Evolutionary conservation across 75 land plant genomes (phyloP).

Genomic region (Cunninghamia lanceolata): DNA sequence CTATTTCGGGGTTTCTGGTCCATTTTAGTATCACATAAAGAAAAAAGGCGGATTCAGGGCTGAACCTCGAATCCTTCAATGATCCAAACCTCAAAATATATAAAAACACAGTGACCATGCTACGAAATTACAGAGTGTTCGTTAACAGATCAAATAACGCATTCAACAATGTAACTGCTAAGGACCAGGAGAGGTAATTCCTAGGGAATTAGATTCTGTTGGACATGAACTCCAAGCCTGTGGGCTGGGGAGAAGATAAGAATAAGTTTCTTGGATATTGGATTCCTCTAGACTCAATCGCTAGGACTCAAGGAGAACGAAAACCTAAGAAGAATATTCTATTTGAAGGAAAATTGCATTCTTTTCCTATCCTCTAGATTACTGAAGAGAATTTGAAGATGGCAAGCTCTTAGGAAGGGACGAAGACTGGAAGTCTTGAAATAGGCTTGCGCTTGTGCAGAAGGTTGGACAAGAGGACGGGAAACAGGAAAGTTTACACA

Average conservation of each 20-base stretch:
- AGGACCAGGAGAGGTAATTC: no score
- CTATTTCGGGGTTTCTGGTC: no score
- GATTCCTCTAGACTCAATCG: neutral
- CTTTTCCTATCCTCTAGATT: no score
- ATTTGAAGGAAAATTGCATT: neutral
- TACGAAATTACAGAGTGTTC: no score
- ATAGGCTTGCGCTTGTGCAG: neutral
- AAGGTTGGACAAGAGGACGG: neutral
- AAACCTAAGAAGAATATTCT: neutral
- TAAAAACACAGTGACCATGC: no score
- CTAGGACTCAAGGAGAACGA: neutral
- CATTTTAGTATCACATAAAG: no score
- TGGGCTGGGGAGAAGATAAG: neutral
- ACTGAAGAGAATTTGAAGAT: slow-evolving; percentile 13
- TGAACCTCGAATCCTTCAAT: no score
- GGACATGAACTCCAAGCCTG: neutral
- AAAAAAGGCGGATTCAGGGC: no score
- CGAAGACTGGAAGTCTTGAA: neutral
- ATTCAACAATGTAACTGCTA: no score
- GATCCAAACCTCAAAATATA: no score
- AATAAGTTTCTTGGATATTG: neutral
- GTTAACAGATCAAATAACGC: no score
- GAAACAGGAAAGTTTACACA: no score
- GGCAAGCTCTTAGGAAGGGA: slow-evolving; percentile 3
- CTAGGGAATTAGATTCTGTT: neutral